Conservation (phyloP, 2,329 filamentous ascomycete species). For the Verticillium dahliae region DNA sequence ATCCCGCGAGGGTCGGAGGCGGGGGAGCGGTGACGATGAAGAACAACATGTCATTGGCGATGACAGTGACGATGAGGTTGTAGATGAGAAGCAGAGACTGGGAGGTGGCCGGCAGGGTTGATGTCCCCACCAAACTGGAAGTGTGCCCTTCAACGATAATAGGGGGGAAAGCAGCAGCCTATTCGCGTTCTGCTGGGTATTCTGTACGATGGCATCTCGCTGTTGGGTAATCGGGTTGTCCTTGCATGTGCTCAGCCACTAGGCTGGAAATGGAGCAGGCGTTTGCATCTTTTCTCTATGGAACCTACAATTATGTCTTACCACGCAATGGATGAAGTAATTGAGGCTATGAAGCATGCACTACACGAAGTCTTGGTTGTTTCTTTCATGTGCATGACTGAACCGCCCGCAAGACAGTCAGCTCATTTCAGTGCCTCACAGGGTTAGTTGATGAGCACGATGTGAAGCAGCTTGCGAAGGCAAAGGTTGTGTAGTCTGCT, state of each 20-base stretch:
- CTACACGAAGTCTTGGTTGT: too few species aligned
- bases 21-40: slow-evolving; percentile 23
- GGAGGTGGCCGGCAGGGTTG: background rate
- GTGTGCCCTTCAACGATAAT: background rate
- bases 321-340: background rate
- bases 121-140: background rate
- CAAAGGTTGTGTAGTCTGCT: too few species aligned
- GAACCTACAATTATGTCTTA: background rate
- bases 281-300: background rate
- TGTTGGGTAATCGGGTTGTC: background rate
- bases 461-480: too few species aligned
- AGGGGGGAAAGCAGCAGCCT: background rate
- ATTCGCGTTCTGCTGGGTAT: background rate
- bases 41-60: slow-evolving; percentile 46
- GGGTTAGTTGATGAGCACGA: too few species aligned
- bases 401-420: too few species aligned
- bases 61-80: slow-evolving; percentile 34
- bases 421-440: too few species aligned
- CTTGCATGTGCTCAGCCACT: background rate
- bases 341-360: background rate
- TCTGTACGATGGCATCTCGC: background rate
- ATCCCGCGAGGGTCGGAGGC: slow-evolving; percentile 11
- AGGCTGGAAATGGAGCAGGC: background rate
- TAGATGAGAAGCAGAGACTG: slow-evolving; percentile 19
- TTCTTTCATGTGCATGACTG: too few species aligned